Percentiles rank a stretch among this genome's conserved stretches.
phyloP scores from a whole-genome alignment of 768 basidiomycete genomes.

The Lactifluus hygrophoroides region DNA sequence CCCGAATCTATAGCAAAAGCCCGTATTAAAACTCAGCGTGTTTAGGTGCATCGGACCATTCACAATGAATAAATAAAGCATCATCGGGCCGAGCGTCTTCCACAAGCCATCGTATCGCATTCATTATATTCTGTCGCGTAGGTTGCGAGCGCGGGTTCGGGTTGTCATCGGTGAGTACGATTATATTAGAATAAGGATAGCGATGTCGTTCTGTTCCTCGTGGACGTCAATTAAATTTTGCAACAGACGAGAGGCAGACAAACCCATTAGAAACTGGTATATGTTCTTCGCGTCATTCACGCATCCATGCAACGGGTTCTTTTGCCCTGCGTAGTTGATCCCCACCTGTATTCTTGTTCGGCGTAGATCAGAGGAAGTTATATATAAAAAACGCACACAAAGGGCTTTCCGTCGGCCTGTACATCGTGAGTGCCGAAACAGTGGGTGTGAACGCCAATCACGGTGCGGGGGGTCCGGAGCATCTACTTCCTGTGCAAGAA shows the following conservation, averaged over 20 bases:
- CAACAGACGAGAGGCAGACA: constrained; percentile 22
- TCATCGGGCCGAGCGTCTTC: constrained; percentile 70
- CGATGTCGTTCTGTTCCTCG: constrained; percentile 15
- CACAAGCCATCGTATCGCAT: constrained; percentile 92
- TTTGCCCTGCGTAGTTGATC: constrained; percentile 74
- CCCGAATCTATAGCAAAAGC: constrained; percentile 62
- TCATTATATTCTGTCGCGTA: constrained; percentile 73
- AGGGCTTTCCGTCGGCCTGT: constrained; percentile 83
- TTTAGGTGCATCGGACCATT: constrained; percentile 20
- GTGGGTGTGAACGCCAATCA: constrained; percentile 7
- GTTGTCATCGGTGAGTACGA: constrained; percentile 75
- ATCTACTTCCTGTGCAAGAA: constrained; percentile 4
- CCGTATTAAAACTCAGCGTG: neutral
- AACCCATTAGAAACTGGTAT: constrained; percentile 63
- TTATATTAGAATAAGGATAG: constrained; percentile 59
- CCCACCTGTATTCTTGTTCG: constrained; percentile 51
- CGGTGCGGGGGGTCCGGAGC: neutral
- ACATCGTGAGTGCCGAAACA: constrained; percentile 85
- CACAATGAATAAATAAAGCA: constrained; percentile 86
- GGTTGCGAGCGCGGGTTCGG: constrained; percentile 54
- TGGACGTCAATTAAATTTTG: neutral
- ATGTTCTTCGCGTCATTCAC: constrained; percentile 89
- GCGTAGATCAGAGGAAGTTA: neutral
- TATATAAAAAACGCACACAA: constrained; percentile 43
- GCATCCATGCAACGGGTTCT: constrained; percentile 68